Base-by-base conservation (phyloP, 78 protist species). In the Emiliania huxleyi region DNA sequence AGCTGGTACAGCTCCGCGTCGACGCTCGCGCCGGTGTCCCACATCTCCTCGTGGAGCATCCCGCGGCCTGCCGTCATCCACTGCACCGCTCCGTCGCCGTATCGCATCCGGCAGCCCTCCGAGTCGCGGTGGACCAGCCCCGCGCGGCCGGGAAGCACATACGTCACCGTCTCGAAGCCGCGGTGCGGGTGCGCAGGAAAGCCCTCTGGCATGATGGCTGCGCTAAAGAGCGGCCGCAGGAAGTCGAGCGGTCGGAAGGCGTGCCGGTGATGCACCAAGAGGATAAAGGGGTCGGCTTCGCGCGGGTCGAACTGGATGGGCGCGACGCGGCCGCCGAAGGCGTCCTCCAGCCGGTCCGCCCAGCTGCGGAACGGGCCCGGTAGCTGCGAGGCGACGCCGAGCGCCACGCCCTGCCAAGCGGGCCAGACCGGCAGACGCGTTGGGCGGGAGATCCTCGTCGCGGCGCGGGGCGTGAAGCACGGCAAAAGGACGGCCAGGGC, bases 11-110 rank as follows among this genome's bases (percentile, higher is more conserved):
- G 43, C 55, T 73, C 93, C 33, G 21, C 15, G 22, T 12, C 40
- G 35, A 38, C 77, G 62, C 62, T 19, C 15, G 8, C 62, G 62
- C 62, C 62, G 29, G 8, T 52, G 15, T 52, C 62, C 62, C 62
- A 77, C 45, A 77, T 69, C 92, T 97, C 98, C 79, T 84, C 79
- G 87, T 97, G 98, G 62, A 97, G 90, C 37, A 97, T 95, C 38
- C 97, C 98, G 12, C 69, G 46, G n/a, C 97, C 98, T 0, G 98
- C 97, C 26, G 97, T 94, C 97, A 97, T 96, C 98, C 98, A 97
- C 81, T 96, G 97, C 29, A 46, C 62, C 8, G 45, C 77, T 18
- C 94, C 93, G 2, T 35, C 46, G 42, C 73, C 55, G 56, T 91
- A 37, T 4, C 38, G 21, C 77, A 49, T 91, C 55, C 69, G 0